phyloP scores from a whole-genome alignment of 2,329 filamentous ascomycete species.

The Aspergillus viridinutans region DNA sequence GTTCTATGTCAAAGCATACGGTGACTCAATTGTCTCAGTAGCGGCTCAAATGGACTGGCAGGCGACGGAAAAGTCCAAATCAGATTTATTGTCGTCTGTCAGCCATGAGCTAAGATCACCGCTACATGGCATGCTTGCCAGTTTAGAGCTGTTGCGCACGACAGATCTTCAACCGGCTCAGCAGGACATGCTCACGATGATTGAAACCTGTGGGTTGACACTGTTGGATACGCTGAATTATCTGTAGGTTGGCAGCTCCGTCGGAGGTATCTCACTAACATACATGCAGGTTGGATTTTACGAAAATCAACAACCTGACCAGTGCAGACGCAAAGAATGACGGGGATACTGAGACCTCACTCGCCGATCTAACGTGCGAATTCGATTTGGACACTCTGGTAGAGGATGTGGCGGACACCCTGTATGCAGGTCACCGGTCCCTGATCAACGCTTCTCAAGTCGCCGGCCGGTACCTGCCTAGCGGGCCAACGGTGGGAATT shows the following conservation, averaged over 20 bases:
- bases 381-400: constrained; percentile 31
- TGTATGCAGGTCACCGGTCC: constrained; percentile 25
- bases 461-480: constrained; percentile 8
- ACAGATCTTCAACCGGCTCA: constrained; percentile 40
- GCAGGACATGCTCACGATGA: constrained; percentile 43
- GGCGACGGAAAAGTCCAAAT: constrained; percentile 44
- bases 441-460: constrained; percentile 9
- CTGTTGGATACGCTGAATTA: constrained; percentile 47
- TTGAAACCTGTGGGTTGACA: constrained; percentile 49
- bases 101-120: constrained; percentile 50
- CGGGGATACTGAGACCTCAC: constrained; percentile 1
- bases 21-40: constrained; percentile 32
- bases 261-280: constrained; percentile 2
- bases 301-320: constrained; percentile 33
- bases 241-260: constrained; percentile 16
- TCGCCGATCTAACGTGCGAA: constrained; percentile 23
- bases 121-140: constrained; percentile 46
- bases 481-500: constrained; percentile 4
- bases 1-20: constrained; percentile 33
- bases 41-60: constrained; percentile 31
- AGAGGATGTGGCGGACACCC: constrained; percentile 26
- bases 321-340: constrained; percentile 9
- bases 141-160: constrained; percentile 48
- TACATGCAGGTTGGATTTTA: constrained; percentile 26
- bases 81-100: constrained; percentile 50